A percentile compares a stretch with the other conserved stretches of the same genome.
These are phyloP conservation scores for Fraxinus anomala DNA, from an alignment of 257 asterid species.

Conservation along the genomic window DNA sequence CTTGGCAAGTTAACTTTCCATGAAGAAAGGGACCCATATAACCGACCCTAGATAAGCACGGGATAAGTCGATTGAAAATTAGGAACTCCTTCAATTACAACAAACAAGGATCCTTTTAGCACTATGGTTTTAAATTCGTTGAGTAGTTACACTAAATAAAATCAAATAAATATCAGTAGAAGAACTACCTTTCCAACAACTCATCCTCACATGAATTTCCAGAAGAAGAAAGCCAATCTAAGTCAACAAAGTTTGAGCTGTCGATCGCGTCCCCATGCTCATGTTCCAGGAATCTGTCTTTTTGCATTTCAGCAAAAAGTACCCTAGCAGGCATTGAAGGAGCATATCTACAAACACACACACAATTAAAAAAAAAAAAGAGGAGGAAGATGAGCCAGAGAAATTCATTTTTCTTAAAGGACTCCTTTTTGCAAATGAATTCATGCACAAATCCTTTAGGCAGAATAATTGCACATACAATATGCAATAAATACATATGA, in stretches of 20 bases:
- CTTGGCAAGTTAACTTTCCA: not conserved
- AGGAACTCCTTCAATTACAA: slow-evolving; percentile 12
- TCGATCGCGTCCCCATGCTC: slow-evolving; percentile 69
- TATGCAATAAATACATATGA: not conserved
- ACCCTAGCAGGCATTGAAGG: slow-evolving; percentile 65
- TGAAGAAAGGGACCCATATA: not conserved
- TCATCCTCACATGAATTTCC: slow-evolving; percentile 94
- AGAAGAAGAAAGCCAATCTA: slow-evolving; percentile 94
- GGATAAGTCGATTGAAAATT: not conserved
- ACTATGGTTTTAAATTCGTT: slow-evolving; percentile 6
- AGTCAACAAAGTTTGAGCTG: slow-evolving; percentile 86
- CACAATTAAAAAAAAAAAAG: not conserved
- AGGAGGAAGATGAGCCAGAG: slow-evolving; percentile 21
- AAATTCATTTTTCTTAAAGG: slow-evolving; percentile 13
- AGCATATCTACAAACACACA: slow-evolving; percentile 44
- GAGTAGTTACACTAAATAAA: not conserved
- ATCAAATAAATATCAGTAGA: slow-evolving; percentile 18
- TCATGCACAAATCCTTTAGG: slow-evolving; percentile 21
- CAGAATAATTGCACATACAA: not conserved
- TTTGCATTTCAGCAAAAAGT: slow-evolving; percentile 57
- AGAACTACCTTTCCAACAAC: slow-evolving; percentile 75
- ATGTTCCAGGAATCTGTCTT: slow-evolving; percentile 53
- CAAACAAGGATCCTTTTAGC: slow-evolving; percentile 15
- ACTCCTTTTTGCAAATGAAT: not conserved
- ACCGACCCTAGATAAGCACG: not conserved